Conservation (phyloP, 2,329 filamentous ascomycete genomes). For the Cladophialophora bantiana region DNA sequence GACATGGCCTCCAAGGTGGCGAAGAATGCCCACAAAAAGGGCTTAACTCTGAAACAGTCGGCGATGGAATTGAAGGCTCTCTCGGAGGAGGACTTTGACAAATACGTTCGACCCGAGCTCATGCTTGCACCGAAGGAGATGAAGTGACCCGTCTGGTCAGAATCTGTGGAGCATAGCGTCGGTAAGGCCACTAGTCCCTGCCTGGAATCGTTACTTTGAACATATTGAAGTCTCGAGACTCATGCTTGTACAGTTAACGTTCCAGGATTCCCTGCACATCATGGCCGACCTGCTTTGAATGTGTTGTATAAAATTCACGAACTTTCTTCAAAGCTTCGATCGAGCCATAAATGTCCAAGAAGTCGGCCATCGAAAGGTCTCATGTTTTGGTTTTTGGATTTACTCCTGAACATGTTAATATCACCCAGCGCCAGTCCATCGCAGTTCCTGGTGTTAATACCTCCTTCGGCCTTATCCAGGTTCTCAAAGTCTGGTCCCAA, state of each 20-base stretch:
- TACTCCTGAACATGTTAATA: background rate
- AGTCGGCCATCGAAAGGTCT: background rate
- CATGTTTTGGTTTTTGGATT: background rate
- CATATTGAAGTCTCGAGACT: background rate
- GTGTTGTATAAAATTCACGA: conserved; percentile 14
- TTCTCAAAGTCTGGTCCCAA: no score
- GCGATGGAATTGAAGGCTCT: conserved; percentile 92
- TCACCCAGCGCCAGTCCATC: no score
- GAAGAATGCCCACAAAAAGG: conserved; percentile 99
- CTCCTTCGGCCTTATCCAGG: no score
- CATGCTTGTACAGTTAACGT: conserved; percentile 13
- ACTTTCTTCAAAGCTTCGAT: background rate
- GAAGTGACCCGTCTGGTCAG: conserved; percentile 54
- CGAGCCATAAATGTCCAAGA: background rate
- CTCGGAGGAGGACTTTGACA: conserved; percentile 87
- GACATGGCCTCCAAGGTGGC: conserved; percentile 97
- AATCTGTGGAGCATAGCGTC: background rate
- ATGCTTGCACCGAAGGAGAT: conserved; percentile 86
- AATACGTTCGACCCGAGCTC: conserved; percentile 87
- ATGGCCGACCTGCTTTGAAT: conserved; percentile 4
- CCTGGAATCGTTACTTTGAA: background rate
- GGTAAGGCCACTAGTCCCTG: conserved; percentile 4
- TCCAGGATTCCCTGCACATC: conserved; percentile 2
- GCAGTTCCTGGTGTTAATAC: no score
- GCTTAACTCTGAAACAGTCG: conserved; percentile 88